These are phyloP conservation scores for Neoarthrinium moseri DNA, from an alignment of 2,329 filamentous ascomycete species.

Conservation along the genomic window DNA sequence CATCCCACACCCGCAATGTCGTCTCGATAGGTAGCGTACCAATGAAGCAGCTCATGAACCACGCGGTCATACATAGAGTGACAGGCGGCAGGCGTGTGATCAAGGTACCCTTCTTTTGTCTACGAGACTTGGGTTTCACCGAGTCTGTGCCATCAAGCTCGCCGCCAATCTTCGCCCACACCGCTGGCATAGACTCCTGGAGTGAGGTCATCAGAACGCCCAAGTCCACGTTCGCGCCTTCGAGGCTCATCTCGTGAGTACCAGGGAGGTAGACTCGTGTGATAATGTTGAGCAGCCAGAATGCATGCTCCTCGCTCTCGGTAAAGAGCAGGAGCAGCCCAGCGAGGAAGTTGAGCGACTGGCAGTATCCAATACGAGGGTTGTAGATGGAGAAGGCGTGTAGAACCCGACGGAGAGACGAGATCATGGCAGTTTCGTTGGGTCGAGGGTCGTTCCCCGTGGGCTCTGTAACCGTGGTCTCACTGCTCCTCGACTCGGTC, in stretches of 20 bases:
- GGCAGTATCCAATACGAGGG: slow-evolving; percentile 89
- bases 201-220: slow-evolving; percentile 88
- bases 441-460: slow-evolving; percentile 25
- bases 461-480: slow-evolving; percentile 32
- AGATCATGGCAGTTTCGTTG: slow-evolving; percentile 74
- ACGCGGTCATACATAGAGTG: slow-evolving; percentile 87
- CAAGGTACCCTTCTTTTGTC: slow-evolving; percentile 36
- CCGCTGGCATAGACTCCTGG: slow-evolving; percentile 74
- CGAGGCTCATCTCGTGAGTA: slow-evolving; percentile 86
- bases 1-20: slow-evolving; percentile 90
- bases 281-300: slow-evolving; percentile 91
- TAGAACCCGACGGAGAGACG: slow-evolving; percentile 78
- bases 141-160: slow-evolving; percentile 58
- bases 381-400: slow-evolving; percentile 91
- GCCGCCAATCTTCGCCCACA: slow-evolving; percentile 86
- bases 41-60: slow-evolving; percentile 98
- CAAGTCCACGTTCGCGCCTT: slow-evolving; percentile 90
- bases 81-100: slow-evolving; percentile 75
- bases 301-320: slow-evolving; percentile 82
- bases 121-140: slow-evolving; percentile 35
- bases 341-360: slow-evolving; percentile 92
- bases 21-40: slow-evolving; percentile 90
- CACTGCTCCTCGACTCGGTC: slow-evolving; percentile 32
- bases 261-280: slow-evolving; percentile 85
- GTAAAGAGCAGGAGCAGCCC: slow-evolving; percentile 88